Conservation (phyloP, 2,329 filamentous ascomycete genomes). For the Ophiostoma pallidulum region DNA sequence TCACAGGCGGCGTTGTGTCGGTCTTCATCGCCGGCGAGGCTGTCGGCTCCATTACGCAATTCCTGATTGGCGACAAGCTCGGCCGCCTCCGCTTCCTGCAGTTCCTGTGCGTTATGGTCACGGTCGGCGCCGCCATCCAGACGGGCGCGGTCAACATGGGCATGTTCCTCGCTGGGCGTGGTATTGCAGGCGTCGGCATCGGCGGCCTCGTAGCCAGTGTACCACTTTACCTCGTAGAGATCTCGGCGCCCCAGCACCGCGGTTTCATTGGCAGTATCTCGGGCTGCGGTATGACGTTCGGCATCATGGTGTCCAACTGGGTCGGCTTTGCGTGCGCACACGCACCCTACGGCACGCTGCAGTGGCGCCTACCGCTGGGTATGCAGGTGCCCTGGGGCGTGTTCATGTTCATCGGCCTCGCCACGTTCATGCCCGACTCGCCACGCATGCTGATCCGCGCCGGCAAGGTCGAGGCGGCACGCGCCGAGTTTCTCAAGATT, state of each 20-base stretch:
- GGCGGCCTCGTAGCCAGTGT: conserved; percentile 42
- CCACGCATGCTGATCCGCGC: conserved; percentile 41
- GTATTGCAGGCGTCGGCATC: conserved; percentile 33
- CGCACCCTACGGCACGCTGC: conserved; percentile 40
- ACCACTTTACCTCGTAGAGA: conserved; percentile 46
- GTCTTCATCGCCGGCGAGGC: conserved; percentile 53
- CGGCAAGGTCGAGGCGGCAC: conserved; percentile 39
- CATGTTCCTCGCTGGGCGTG: conserved; percentile 43
- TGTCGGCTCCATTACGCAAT: conserved; percentile 43
- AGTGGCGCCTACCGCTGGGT: conserved; percentile 46
- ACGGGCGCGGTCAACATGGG: conserved; percentile 45
- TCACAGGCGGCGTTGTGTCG: conserved; percentile 46
- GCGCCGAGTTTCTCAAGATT: conserved; percentile 37
- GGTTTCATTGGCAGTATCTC: conserved; percentile 46
- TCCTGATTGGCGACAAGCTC: conserved; percentile 41
- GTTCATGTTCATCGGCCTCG: conserved; percentile 42
- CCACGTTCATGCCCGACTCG: conserved; percentile 47
- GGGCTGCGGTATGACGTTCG: conserved; percentile 45
- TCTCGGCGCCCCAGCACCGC: conserved; percentile 37
- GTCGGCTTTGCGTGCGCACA: conserved; percentile 46
- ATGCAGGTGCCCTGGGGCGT: conserved; percentile 48
- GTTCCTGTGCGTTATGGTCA: conserved; percentile 43
- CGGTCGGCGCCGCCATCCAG: conserved; percentile 43
- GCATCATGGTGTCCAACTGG: conserved; percentile 49
- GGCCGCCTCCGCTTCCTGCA: conserved; percentile 46